Evolutionary conservation across 441 rosid species (phyloP), one percentile per base, ranked within the genome.

Genomic region (Geranium incanum): DNA sequence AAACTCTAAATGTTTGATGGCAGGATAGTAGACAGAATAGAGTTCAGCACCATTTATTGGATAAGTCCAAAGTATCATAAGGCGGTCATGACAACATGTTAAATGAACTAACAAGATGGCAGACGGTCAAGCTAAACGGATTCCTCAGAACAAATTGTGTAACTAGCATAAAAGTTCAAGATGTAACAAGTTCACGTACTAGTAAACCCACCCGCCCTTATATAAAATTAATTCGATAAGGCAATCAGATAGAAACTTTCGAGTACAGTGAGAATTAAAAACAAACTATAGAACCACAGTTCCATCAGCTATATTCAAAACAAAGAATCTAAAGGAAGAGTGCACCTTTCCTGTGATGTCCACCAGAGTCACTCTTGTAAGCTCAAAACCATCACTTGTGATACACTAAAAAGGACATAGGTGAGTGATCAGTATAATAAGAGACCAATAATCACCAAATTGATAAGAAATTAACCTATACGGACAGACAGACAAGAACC

Each of bases 351-450:
- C 99, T 74, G 79, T 75, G 62, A 82, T 75, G 84, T 95, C 97
- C 63, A 92, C 97, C 28, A 95, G 70, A 28, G 99, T 95, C 73
- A 85, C 81, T 82, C 99, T 87, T 66, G 99, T 90, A 68, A 95
- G 86, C 87, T 92, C 97, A 12, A 89, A 90, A 66, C 97, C 99
- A 67, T 87, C 89, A 12, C 78, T 81, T 72, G 99, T 87, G 78
- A 88, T 79, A 79, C 97, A 95, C 99, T 95, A 76, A 39, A 67
- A 36, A 23, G 23, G 62, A n/a, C n/a, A 52, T 52, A 70, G 28
- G 52, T 1, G 21, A 15, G 62, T 11, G 39, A 6, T 18, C 63
- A 75, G 39, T 63, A 60, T 33, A 9, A 18, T n/a, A 12, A 45
- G 16, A 71, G 71, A 15, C 67, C 19, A 18, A 37, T 11, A 72